Evolutionary conservation across 2,329 filamentous ascomycete species (phyloP).

Genomic region (Dichotomopilus funicola): DNA sequence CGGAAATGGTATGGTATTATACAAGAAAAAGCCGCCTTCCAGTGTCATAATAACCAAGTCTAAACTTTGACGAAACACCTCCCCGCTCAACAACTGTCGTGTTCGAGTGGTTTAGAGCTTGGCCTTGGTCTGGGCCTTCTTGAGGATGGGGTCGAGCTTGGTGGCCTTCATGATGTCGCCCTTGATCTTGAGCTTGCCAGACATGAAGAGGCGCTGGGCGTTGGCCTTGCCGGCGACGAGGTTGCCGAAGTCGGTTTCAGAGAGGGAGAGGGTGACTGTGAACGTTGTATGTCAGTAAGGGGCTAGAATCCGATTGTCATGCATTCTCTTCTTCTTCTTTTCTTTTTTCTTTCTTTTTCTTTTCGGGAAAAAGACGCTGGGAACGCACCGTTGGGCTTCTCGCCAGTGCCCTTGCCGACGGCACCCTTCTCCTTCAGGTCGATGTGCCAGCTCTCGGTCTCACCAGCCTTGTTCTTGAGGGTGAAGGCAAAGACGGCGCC

Average conservation of each 20-base stretch:
- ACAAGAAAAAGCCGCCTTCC: no score
- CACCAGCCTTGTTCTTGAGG: slow-evolving; percentile 77
- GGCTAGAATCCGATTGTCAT: no score
- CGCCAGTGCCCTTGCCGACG: slow-evolving; percentile 70
- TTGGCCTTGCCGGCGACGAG: slow-evolving; percentile 84
- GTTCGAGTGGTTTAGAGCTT: slow-evolving; percentile 57
- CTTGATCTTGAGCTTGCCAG: slow-evolving; percentile 97
- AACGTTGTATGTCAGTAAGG: background rate
- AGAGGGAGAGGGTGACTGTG: slow-evolving; percentile 75
- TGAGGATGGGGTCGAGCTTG: slow-evolving; percentile 87
- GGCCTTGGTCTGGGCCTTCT: slow-evolving; percentile 76
- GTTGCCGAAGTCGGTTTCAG: slow-evolving; percentile 79
- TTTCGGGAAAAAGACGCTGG: background rate
- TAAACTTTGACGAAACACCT: no score
- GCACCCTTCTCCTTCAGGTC: slow-evolving; percentile 87
- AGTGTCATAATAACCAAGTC: no score
- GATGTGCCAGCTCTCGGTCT: slow-evolving; percentile 85
- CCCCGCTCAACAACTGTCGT: no score
- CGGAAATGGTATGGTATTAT: no score
- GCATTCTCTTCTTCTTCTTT: no score
- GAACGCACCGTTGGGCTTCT: slow-evolving; percentile 72
- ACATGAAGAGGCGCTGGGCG: slow-evolving; percentile 93
- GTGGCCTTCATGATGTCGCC: slow-evolving; percentile 98
- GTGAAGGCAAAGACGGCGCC: slow-evolving; percentile 86
- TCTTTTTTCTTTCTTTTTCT: background rate